Evolutionary conservation across 2,329 filamentous ascomycete genomes (phyloP).

Genomic region (Biscogniauxia mediterranea): DNA sequence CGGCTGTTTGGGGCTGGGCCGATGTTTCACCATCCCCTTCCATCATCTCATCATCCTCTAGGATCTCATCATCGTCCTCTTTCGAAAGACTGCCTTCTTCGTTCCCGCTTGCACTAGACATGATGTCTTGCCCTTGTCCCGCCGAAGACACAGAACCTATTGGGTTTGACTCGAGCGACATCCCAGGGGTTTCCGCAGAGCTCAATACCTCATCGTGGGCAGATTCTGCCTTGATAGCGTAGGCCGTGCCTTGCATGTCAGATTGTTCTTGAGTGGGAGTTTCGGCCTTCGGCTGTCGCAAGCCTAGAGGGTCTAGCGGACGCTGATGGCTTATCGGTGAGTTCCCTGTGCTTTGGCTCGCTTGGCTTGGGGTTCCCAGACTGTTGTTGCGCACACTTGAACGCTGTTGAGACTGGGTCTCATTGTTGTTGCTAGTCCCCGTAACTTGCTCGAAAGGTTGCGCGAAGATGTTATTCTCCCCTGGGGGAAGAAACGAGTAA

Average conservation of each 20-base stretch:
- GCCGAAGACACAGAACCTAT: constrained; percentile 39
- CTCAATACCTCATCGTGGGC: constrained; percentile 39
- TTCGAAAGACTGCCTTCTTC: constrained; percentile 41
- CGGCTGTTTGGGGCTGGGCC: constrained; percentile 32
- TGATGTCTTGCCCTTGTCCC: constrained; percentile 35
- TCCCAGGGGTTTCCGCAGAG: constrained; percentile 38
- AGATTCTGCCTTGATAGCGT: constrained; percentile 39
- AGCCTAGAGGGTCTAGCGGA: constrained; percentile 40
- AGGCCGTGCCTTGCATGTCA: constrained; percentile 32
- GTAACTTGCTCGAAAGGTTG: constrained; percentile 44
- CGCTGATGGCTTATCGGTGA: constrained; percentile 38
- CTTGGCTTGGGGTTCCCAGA: constrained; percentile 64
- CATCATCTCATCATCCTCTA: constrained; percentile 56
- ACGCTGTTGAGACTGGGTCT: constrained; percentile 35
- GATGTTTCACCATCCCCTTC: constrained; percentile 45
- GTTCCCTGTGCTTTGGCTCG: constrained; percentile 32
- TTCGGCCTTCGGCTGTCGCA: constrained; percentile 41
- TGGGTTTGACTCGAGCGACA: constrained; percentile 41
- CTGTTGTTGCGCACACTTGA: constrained; percentile 39
- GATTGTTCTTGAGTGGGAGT: constrained; percentile 38
- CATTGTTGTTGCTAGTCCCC: constrained; percentile 35
- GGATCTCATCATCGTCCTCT: constrained; percentile 51
- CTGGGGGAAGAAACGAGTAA: constrained; percentile 49
- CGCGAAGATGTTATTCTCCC: constrained; percentile 44
- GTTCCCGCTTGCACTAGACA: constrained; percentile 34